Evolutionary conservation across 1,139 yeast genomes (phyloP).

Genomic region (Candida dubliniensis): DNA sequence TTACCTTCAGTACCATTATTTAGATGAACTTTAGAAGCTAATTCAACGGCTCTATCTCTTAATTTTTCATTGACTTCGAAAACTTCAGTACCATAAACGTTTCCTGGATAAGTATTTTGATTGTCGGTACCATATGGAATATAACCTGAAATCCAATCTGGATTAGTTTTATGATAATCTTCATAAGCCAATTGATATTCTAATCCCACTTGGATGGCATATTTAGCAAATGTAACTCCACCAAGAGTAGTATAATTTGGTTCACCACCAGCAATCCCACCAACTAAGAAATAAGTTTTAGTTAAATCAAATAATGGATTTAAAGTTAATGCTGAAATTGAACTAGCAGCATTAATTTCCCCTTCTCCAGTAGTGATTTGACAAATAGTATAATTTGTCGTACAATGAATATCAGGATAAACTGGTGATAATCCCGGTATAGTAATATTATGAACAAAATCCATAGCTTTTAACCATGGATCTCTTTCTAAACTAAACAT

Average conservation of each 20-base stretch:
- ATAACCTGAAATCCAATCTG: constrained; percentile 63
- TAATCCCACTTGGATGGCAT: constrained; percentile 62
- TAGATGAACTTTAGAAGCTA: constrained; percentile 48
- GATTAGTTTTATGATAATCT: constrained; percentile 48
- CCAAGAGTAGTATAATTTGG: constrained; percentile 52
- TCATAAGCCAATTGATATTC: constrained; percentile 54
- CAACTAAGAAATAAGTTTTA: constrained; percentile 59
- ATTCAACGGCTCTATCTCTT: constrained; percentile 56
- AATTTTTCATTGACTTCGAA: constrained; percentile 61
- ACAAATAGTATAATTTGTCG: constrained; percentile 53
- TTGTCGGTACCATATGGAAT: constrained; percentile 54
- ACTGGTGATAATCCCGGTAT: constrained; percentile 66
- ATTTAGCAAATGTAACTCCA: constrained; percentile 60
- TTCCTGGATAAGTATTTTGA: constrained; percentile 53
- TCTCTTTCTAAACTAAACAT: constrained; percentile 57
- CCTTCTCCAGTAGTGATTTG: constrained; percentile 70
- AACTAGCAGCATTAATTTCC: constrained; percentile 66
- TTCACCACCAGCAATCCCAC: constrained; percentile 69
- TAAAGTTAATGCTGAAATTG: constrained; percentile 55
- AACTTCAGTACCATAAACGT: constrained; percentile 65
- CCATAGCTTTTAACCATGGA: constrained; percentile 52
- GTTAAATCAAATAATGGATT: constrained; percentile 58
- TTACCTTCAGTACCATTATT: constrained; percentile 48
- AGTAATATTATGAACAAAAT: constrained; percentile 52
- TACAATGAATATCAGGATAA: constrained; percentile 59